Evolutionary conservation across 1,139 yeast genomes (phyloP).

Genomic region (Candida pseudocylindracea): DNA sequence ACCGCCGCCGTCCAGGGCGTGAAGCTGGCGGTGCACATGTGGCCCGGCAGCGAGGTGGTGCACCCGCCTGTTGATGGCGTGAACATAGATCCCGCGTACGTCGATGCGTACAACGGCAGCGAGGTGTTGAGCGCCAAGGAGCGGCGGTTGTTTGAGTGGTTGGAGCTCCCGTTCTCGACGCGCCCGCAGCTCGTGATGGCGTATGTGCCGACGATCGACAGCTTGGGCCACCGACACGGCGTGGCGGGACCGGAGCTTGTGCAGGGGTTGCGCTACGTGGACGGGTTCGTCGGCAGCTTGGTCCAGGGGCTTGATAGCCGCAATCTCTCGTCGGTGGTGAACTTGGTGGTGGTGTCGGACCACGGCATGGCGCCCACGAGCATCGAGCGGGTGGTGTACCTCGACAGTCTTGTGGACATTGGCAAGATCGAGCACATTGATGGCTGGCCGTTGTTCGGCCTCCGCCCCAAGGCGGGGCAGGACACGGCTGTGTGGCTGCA

Average conservation of each 20-base stretch:
- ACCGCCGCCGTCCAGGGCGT: constrained; percentile 51
- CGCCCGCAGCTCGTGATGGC: constrained; percentile 67
- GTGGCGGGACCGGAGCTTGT: constrained; percentile 34
- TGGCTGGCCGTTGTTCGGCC: constrained; percentile 83
- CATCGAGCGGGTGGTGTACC: constrained; percentile 33
- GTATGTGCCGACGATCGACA: constrained; percentile 66
- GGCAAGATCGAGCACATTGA: constrained; percentile 36
- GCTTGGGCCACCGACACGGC: constrained; percentile 53
- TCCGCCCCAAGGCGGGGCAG: constrained; percentile 27
- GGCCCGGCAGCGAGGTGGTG: constrained; percentile 82
- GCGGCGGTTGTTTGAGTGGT: constrained; percentile 36
- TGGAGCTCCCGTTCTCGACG: constrained; percentile 24
- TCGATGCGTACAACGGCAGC: constrained; percentile 40
- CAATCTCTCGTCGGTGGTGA: constrained; percentile 40
- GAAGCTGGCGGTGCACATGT: constrained; percentile 72
- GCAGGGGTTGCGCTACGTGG: constrained; percentile 38
- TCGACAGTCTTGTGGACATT: constrained; percentile 46
- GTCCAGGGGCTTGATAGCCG: constrained; percentile 24
- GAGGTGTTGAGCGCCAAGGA: constrained; percentile 38
- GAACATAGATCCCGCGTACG: constrained; percentile 22
- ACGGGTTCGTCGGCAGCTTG: constrained; percentile 30
- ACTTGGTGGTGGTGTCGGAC: constrained; percentile 62
- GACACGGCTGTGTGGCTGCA: constrained; percentile 4
- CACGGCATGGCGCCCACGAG: constrained; percentile 91
- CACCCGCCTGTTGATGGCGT: constrained; percentile 6